phyloP scores from a whole-genome alignment of 371 early-diverging fungal species.

The Smittium culicis region DNA sequence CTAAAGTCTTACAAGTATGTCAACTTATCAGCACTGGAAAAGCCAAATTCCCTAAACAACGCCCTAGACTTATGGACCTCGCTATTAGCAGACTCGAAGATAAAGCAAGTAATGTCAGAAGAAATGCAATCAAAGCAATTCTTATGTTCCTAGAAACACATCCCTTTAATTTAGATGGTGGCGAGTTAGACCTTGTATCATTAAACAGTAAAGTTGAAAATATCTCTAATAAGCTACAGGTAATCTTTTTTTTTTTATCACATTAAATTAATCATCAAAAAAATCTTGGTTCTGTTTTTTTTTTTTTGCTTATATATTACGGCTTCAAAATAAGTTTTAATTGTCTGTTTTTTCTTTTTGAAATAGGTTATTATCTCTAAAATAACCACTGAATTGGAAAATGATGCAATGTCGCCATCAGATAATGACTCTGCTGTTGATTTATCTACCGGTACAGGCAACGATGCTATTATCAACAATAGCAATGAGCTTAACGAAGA shows the following conservation, averaged over 20 bases:
- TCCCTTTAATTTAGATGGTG: conserved; percentile 80
- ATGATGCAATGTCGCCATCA: not conserved
- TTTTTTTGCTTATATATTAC: no score
- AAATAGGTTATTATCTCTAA: not conserved
- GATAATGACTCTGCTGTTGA: not conserved
- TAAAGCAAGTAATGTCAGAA: conserved; percentile 76
- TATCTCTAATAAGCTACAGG: conserved; percentile 40
- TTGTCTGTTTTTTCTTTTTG: no score
- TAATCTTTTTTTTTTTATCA: conserved; percentile 1
- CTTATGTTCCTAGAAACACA: conserved; percentile 65
- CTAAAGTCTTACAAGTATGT: conserved; percentile 74
- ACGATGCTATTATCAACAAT: not conserved
- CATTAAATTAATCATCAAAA: no score
- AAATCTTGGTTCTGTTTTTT: not conserved
- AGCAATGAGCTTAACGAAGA: conserved; percentile 30
- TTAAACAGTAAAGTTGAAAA: conserved; percentile 49
- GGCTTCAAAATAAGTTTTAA: no score
- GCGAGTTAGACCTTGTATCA: conserved; percentile 47
- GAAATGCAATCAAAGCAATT: conserved; percentile 70
- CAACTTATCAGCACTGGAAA: conserved; percentile 63
- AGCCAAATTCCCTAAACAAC: conserved; percentile 63
- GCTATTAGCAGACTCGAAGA: conserved; percentile 71
- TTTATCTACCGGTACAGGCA: not conserved
- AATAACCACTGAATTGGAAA: not conserved
- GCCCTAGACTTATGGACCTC: conserved; percentile 52